Base-by-base conservation (phyloP, 352 stramenopile genomes). In the Ophiocytium majus region DNA sequence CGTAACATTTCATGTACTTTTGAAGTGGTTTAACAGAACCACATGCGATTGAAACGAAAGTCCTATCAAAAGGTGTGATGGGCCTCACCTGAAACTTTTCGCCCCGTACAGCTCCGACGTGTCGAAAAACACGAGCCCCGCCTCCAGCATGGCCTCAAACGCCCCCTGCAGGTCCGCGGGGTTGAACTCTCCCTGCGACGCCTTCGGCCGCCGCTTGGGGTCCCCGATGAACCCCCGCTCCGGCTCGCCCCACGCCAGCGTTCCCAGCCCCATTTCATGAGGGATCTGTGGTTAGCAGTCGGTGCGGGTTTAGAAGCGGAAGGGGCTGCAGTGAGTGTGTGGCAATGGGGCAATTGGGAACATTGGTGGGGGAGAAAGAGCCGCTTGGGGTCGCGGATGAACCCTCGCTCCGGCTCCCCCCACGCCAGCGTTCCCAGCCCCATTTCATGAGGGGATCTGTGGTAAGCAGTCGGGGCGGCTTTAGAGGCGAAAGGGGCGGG, bases 71-170 rank as follows among this genome's bases (percentile, higher is more conserved):
- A 66, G 57, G 19, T 66, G 17, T 28, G 19, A 28, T 66, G 57
- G 17, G 19, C 57, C 57, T 79, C 23, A 81, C 75, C 49, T 81
- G 19, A 81, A 9, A 17, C 36, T 81, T 17, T 57, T 50, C 5
- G 1, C 32, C 1, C 75, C 75, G 36, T 81, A 81, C 9, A 17
- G 1, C 9, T 81, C 75, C 23, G 75, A 10, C 28, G 85, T 88
- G 75, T 88, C 85, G 63, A 88, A 88, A 31, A 85, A 87, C 1
- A 64, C 79, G 1, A 88, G 80, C 36, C 81, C 85, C 10, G 85
- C 64, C 37, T 71, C 75, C 19, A 87, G 33, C 80, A 88, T 49
- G 43, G 85, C 63, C n/a, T 88, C 66, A 50, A 82, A 88, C 34
- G 85, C 85, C 50, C 71, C 80, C 75, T 88, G 63, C 32, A 86